phyloP scores from a whole-genome alignment of 345 rosid species.

The Ceriops tagal region DNA sequence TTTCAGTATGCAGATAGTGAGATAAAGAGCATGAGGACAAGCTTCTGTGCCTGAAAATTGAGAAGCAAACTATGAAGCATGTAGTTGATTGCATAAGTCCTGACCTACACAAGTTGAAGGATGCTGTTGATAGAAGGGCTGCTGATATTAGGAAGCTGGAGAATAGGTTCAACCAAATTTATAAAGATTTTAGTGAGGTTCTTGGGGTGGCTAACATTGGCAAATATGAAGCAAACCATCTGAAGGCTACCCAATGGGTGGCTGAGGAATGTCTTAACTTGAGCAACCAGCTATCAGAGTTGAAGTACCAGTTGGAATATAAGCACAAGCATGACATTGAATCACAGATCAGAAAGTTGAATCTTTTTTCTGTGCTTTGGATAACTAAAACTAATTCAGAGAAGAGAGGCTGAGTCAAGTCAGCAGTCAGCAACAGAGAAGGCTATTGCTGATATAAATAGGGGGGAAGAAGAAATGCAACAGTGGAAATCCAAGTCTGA shows the following conservation, averaged over 20 bases:
- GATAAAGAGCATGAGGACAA: slow-evolving; percentile 52
- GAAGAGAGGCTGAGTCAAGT: slow-evolving; percentile 62
- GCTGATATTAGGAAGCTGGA: slow-evolving; percentile 67
- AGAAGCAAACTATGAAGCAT: slow-evolving; percentile 56
- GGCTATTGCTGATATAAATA: slow-evolving; percentile 53
- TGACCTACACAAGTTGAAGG: slow-evolving; percentile 69
- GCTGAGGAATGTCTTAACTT: slow-evolving; percentile 88
- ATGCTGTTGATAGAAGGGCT: slow-evolving; percentile 56
- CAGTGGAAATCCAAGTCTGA: slow-evolving; percentile 87
- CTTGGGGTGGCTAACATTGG: slow-evolving; percentile 91
- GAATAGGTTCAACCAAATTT: slow-evolving; percentile 75
- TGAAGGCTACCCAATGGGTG: slow-evolving; percentile 76
- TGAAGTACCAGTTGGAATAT: slow-evolving; percentile 94
- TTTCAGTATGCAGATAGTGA: slow-evolving; percentile 93
- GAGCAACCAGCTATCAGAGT: slow-evolving; percentile 88
- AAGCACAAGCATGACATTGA: slow-evolving; percentile 89
- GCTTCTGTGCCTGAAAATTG: slow-evolving; percentile 62
- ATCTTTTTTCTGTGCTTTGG: slow-evolving; percentile 56
- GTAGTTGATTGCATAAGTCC: slow-evolving; percentile 61
- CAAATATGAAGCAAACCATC: slow-evolving; percentile 92
- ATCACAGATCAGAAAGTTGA: slow-evolving; percentile 71
- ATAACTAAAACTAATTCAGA: slow-evolving; percentile 54
- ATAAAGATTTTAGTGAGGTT: slow-evolving; percentile 64
- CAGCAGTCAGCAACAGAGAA: slow-evolving; percentile 47
- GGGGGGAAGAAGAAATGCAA: slow-evolving; percentile 71